Base-by-base conservation (phyloP, 164 flowering plant genomes). In the Stephania cephalantha region DNA sequence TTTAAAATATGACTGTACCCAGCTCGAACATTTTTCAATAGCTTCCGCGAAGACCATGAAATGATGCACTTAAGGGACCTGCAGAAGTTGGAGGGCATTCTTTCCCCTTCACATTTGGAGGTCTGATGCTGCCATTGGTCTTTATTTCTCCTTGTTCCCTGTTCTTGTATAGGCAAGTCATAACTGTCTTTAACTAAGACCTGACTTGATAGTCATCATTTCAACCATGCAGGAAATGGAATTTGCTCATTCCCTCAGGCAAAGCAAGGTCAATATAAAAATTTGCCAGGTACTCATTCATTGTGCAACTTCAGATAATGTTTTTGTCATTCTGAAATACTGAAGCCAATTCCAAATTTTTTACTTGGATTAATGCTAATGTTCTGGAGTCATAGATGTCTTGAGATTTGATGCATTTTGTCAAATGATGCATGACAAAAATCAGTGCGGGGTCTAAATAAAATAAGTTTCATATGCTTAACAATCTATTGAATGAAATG, bases 1-100 rank as follows among this genome's bases (percentile, higher is more conserved):
- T 74, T 46, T 13, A 70, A 69, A 70, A 10, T 69, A 42, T 48
- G 22, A 65, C 71, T 84, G 74, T 76, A 44, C 73, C 46, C 85
- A 92, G 98, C 98, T 17, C 85, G 97, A 69, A 78, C 80, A n/a
- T 96, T 96, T 74, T 96, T 94, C 81, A 90, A 79, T 82, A 87
- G 76, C 81, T 96, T 90, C 77, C 95, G 97, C 65, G 97, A 91
- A 82, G 97, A 94, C 81, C 99, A 96, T 87, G 98, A 94, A 75
- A 73, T 89, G 87, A 77, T 88, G 88, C 95, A 96, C 81, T 79
- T 75, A 70, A 80, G 97, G 73, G 99, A 96, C 82, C 90, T 96
- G n/a, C 95, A 89, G 77, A 96, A 89, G 83, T 85, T 96, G 82
- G 97, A 96, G 85, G 97, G 97, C 48, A 88, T 96, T 78, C 91